Percentiles rank a stretch among this genome's conserved stretches.
Conservation (phyloP, 2,329 filamentous ascomycete genomes). For the Botrytis tulipae region DNA sequence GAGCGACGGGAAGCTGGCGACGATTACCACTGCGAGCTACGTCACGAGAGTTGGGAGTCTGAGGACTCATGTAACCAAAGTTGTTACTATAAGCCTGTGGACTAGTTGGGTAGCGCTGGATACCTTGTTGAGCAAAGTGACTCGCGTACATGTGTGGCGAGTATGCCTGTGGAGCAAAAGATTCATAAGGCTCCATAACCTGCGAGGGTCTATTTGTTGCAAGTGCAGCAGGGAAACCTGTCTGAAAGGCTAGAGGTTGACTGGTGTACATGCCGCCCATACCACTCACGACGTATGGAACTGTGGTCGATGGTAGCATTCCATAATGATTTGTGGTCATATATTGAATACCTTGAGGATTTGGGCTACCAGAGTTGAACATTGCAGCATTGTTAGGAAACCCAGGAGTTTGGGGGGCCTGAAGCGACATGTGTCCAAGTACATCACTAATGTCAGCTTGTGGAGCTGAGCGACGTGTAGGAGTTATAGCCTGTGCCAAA, state of each 20-base stretch:
- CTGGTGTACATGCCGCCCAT: conserved; percentile 22
- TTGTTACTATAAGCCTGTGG: conserved; percentile 9
- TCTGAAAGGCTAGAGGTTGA: conserved; percentile 8
- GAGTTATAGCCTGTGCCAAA: conserved; percentile 13
- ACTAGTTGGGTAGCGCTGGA: conserved; percentile 1
- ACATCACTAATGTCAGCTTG: conserved; percentile 17
- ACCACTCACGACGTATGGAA: conserved; percentile 13
- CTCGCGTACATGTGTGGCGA: conserved; percentile 5
- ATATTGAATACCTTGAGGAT: conserved; percentile 19
- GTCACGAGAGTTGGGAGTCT: conserved; percentile 24
- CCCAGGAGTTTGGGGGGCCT: conserved; percentile 17
- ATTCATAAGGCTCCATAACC: conserved; percentile 5
- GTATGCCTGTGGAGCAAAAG: background rate
- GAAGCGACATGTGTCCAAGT: conserved; percentile 19
- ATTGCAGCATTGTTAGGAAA: conserved; percentile 10
- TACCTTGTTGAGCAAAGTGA: conserved; percentile 6
- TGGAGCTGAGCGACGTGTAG: conserved; percentile 21
- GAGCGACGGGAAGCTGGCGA: conserved; percentile 43
- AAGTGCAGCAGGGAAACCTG: conserved; percentile 6
- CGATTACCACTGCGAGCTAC: conserved; percentile 24
- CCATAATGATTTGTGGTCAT: conserved; percentile 18
- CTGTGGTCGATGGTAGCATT: conserved; percentile 7
- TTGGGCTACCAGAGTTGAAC: conserved; percentile 18
- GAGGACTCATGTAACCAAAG: conserved; percentile 16
- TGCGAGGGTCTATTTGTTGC: conserved; percentile 9